Evolutionary conservation across 192 early-diverging fungal species (phyloP).

Genomic region (Podila clonocystis): DNA sequence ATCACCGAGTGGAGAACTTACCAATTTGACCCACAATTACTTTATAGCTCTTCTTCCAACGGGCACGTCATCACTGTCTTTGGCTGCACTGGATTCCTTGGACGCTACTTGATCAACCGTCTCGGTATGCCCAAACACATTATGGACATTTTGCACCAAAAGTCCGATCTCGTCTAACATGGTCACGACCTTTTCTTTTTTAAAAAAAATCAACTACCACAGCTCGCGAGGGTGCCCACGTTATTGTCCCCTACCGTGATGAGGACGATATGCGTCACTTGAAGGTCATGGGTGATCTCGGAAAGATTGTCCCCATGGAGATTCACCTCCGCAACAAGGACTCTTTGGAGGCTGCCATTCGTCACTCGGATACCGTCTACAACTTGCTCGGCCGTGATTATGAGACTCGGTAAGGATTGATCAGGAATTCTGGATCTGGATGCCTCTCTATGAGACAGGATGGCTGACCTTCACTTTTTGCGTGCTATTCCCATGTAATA

Average conservation of each 20-base stretch:
- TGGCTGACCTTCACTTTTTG: not conserved
- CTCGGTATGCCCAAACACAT: constrained; percentile 67
- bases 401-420: constrained; percentile 77
- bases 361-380: constrained; percentile 95
- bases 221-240: constrained; percentile 89
- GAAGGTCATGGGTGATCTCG: constrained; percentile 94
- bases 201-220: constrained; percentile 8
- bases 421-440: not conserved
- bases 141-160: not conserved
- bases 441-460: too few relatives aligned
- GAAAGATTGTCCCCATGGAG: constrained; percentile 90
- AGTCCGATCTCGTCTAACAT: not conserved
- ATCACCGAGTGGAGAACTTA: not conserved
- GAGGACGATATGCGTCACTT: constrained; percentile 88
- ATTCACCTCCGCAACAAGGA: constrained; percentile 92
- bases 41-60: constrained; percentile 74
- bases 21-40: not conserved
- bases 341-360: constrained; percentile 83
- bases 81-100: constrained; percentile 96
- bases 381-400: constrained; percentile 95
- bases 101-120: constrained; percentile 92
- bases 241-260: constrained; percentile 91
- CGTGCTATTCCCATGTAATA: constrained; percentile 31
- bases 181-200: not conserved
- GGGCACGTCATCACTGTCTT: constrained; percentile 95